Base-by-base conservation (phyloP, 225 moss, liverwort and hornwort species). In the Rhytidiadelphus loreus region DNA sequence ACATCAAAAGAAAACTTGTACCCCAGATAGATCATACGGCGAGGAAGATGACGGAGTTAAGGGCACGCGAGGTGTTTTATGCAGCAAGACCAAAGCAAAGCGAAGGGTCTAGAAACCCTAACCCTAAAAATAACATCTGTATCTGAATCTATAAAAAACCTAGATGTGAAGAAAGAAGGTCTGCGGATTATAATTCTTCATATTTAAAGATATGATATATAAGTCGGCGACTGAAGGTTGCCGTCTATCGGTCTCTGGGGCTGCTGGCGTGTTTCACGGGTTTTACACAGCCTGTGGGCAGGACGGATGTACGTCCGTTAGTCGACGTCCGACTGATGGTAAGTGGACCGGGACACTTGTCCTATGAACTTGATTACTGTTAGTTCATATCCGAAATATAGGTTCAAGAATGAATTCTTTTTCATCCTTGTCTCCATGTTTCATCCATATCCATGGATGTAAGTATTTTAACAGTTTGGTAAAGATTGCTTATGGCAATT, bases 21-120 rank as follows among this genome's bases (percentile, higher is more conserved):
- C 8, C 17, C 17, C 7, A 8, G 3, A 28, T 4, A 3, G 6
- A 17, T 12, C 11, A 16, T 33, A 24, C 6, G 22, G 10, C 20
- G 50, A 6, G 8, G 6, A 23, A 20, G 24, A 24, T 43, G 5
- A 0, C 0, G 0, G 0, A 0, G 0, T 0, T 0, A 3, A 1
- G 4, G 55, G 50, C 56, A 69, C 37, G 44, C 57, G 57, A 30
- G 68, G 44, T 6, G 3, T 58, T 71, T 87, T 87, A 68, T 80
- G 1, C 2, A 80, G 68, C 2, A 57, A 80, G 5, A 4, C 39
- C 32, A 41, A 50, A 7, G 17, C 14, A 19, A 20, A 28, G 20
- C 28, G 64, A 79, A 86, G 56, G 5, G 43, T 80, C 58, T 2
- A 57, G 87, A 80, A 86, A 59, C 80, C 87, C 78, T 80, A 87